Conservation (phyloP, 768 basidiomycete species). For the Mrakia frigida region DNA sequence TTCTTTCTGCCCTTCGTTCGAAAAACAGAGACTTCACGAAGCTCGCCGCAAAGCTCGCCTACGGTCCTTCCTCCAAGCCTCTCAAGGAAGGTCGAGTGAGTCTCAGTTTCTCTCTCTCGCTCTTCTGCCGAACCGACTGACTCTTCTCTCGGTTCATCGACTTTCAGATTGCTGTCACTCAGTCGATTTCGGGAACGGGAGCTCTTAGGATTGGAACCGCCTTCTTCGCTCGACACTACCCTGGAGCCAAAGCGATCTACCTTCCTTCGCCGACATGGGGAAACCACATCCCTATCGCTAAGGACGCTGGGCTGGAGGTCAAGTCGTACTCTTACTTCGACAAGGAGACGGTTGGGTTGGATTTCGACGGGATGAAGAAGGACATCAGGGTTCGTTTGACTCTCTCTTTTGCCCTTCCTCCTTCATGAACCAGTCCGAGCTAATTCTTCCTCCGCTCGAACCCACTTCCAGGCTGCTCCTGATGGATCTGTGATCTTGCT, state of each 20-base stretch:
- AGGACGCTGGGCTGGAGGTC: conserved; percentile 25
- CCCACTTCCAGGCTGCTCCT: conserved; percentile 52
- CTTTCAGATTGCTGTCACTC: conserved; percentile 72
- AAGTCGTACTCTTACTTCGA: conserved; percentile 46
- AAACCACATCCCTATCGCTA: conserved; percentile 26
- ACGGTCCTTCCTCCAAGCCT: conserved; percentile 72
- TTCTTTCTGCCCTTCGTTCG: too few species aligned
- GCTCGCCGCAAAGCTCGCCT: conserved; percentile 82
- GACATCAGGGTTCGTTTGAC: conserved; percentile 65
- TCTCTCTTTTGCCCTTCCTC: neutral
- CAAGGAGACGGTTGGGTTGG: conserved; percentile 79
- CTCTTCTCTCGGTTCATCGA: neutral
- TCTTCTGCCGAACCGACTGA: neutral
- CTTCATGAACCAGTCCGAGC: neutral
- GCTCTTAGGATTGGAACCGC: conserved; percentile 91
- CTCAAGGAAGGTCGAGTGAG: conserved; percentile 58
- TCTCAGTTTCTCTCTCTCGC: conserved; percentile 14
- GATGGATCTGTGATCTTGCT: conserved; percentile 75
- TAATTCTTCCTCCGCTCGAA: neutral
- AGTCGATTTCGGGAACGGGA: conserved; percentile 96
- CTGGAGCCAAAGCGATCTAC: conserved; percentile 42
- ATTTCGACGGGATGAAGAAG: conserved; percentile 82
- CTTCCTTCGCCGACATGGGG: conserved; percentile 39
- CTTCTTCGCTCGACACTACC: conserved; percentile 84
- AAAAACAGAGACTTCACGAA: conserved; percentile 62